phyloP scores from a whole-genome alignment of 208 protist genomes.

The Acanthamoeba quina region DNA sequence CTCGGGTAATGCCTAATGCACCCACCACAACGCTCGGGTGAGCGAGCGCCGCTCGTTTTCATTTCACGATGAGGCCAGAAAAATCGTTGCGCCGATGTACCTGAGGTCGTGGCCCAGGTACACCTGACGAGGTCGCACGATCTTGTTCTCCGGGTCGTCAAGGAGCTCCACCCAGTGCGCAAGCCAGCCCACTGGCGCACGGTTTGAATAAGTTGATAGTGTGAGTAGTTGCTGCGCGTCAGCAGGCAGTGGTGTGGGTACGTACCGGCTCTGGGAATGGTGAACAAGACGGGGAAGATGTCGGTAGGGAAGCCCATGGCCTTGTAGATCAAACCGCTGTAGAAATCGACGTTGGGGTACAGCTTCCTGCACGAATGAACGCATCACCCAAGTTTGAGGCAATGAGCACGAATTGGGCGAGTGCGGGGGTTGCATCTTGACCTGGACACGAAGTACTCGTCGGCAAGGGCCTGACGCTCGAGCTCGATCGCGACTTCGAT shows the following conservation, averaged over 20 bases:
- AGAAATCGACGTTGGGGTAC: conserved; percentile 92
- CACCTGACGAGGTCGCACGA: conserved; percentile 80
- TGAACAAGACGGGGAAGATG: conserved; percentile 91
- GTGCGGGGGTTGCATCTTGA: too few species aligned
- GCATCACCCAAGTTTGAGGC: background rate
- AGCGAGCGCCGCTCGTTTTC: too few species aligned
- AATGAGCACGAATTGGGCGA: background rate
- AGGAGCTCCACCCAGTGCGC: conserved; percentile 87
- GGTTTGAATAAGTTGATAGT: too few species aligned
- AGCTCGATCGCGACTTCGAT: conserved; percentile 89
- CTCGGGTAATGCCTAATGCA: conserved; percentile 1
- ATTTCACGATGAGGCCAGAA: too few species aligned
- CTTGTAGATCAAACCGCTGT: conserved; percentile 87
- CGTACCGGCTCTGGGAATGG: conserved; percentile 86
- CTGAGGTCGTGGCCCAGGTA: conserved; percentile 69
- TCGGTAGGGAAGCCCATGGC: conserved; percentile 86
- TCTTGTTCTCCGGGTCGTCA: conserved; percentile 76
- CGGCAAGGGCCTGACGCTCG: conserved; percentile 86
- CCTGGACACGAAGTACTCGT: conserved; percentile 88
- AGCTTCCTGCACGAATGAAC: conserved; percentile 79
- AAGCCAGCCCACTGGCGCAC: conserved; percentile 87
- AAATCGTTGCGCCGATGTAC: background rate
- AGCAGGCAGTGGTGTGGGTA: too few species aligned
- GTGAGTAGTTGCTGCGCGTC: too few species aligned
- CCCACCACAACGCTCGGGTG: background rate